Evolutionary conservation across 768 basidiomycete genomes (phyloP), one percentile per base, ranked within the genome.

Genomic region (Kwoniella bestiolae): DNA sequence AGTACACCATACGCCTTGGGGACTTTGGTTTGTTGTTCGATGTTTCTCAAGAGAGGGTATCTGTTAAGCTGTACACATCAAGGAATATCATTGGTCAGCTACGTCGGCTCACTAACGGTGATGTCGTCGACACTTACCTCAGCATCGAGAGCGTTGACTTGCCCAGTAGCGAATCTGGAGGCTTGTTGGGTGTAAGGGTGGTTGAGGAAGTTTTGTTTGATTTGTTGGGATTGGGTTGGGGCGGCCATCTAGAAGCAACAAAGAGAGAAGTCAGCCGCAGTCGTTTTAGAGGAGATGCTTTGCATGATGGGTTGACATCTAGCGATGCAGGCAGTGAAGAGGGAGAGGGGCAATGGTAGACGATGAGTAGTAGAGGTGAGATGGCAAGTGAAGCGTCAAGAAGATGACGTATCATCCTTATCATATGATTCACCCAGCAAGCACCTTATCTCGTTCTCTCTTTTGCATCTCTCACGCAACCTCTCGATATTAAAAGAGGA

Each of bases 1-100:
- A 97, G 82, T 70, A 91, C 91, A 68, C 89, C 85, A 82, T 93
- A 94, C 9, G 91, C 86, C 86, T 98, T 99, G 72, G 95, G 95
- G 45, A 98, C 84, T 77, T 91, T 90, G 3, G 93, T 95, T 82
- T 89, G 89, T 78, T 90, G 86, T 84, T 99, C 94, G 75, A 97
- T 79, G 73, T 86, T 85, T 84, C 86, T 88, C 77, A 97, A 85
- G 60, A 90, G 85, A 23, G 92, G 90, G 82, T 94, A 97, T 85
- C 91, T 94, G 75, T 81, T 80, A 70, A 85, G 82, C 83, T 85
- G 73, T 12, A 28, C n/a, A 16, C 23, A 5, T 5, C 46, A 23
- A 25, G 47, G 18, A 31, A 31, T 53, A 32, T 51, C n/a, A 67
- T 41, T 16, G 38, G 11, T 41, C 38, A 41, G 38, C 38, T 18